A percentile compares a stretch with the other conserved stretches of the same genome.
phyloP scores from a whole-genome alignment of 1,284 basidiomycete species.

The Ceratobasidium papillatum region DNA sequence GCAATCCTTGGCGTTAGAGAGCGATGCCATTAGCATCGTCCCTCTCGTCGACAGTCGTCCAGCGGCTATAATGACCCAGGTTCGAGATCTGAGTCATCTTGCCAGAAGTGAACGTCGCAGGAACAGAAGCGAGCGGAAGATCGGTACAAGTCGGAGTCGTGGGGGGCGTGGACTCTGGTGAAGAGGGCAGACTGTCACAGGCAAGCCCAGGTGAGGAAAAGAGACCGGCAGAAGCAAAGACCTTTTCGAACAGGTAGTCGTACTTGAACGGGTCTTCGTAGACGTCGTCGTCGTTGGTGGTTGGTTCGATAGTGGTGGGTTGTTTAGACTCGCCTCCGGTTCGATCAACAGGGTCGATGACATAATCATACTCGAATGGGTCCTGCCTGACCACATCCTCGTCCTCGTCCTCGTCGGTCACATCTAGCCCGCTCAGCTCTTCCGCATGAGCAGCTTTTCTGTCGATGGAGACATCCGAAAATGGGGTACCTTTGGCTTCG shows the following conservation, averaged over 20 bases:
- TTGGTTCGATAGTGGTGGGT: too few relatives aligned
- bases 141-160: background rate
- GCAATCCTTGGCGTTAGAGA: background rate
- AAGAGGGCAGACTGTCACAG: background rate
- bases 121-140: too few relatives aligned
- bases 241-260: too few relatives aligned
- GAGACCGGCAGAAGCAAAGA: too few relatives aligned
- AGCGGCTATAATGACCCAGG: background rate
- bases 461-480: too few relatives aligned
- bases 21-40: background rate
- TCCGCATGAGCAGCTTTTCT: too few relatives aligned
- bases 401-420: background rate
- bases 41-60: background rate
- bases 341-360: background rate
- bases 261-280: too few relatives aligned
- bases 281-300: too few relatives aligned
- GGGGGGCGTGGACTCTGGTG: background rate
- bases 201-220: too few relatives aligned
- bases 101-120: background rate
- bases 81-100: background rate
- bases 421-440: background rate
- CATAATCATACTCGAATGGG: background rate
- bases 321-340: too few relatives aligned
- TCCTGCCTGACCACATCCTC: background rate
- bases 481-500: too few relatives aligned